phyloP scores from a whole-genome alignment of 441 rosid genomes.

The Eutrema salsugineum region DNA sequence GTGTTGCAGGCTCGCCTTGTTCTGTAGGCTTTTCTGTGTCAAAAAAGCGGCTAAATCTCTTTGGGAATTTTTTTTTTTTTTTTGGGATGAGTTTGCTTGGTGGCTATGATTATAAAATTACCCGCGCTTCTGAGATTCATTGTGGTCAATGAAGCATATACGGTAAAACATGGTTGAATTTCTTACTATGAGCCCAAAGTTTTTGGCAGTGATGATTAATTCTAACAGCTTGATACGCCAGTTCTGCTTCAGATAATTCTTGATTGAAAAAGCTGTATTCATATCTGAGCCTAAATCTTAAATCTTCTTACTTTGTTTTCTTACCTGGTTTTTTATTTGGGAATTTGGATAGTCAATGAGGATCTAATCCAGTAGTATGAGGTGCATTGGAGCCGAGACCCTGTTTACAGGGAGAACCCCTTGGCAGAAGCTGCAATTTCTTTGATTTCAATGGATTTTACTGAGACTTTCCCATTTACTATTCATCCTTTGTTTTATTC shows the following conservation, averaged over 20 bases:
- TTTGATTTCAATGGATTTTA: slow-evolving; percentile 19
- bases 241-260: slow-evolving; percentile 33
- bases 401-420: slow-evolving; percentile 74
- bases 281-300: background rate
- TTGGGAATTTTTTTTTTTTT: background rate
- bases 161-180: slow-evolving; percentile 31
- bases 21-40: slow-evolving; percentile 28
- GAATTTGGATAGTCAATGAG: slow-evolving; percentile 27
- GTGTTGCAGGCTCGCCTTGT: slow-evolving; percentile 29
- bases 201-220: slow-evolving; percentile 21
- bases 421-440: slow-evolving; percentile 51
- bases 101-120: slow-evolving; percentile 28
- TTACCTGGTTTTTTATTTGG: too few species aligned
- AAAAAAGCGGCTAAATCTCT: slow-evolving; percentile 14
- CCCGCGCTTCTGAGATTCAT: slow-evolving; percentile 32
- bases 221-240: slow-evolving; percentile 31
- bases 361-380: slow-evolving; percentile 42
- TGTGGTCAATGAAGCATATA: slow-evolving; percentile 14
- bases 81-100: background rate
- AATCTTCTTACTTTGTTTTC: background rate
- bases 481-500: background rate
- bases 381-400: slow-evolving; percentile 66
- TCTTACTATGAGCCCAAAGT: slow-evolving; percentile 29
- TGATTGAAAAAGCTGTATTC: slow-evolving; percentile 25
- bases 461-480: slow-evolving; percentile 4